Base-by-base conservation (phyloP, 257 asterid genomes). In the Solanum chmielewskii region DNA sequence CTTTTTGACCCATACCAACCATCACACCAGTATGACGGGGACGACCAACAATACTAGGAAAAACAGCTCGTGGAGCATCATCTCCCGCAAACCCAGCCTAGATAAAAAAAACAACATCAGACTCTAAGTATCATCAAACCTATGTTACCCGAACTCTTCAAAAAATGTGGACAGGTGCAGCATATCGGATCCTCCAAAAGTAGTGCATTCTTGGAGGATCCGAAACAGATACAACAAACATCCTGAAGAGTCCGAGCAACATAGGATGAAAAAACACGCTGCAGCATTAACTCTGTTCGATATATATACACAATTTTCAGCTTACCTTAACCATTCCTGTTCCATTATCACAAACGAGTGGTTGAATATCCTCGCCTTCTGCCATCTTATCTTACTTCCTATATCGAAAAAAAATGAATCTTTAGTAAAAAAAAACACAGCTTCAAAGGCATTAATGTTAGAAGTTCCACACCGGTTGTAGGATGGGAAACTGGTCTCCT, bases 71-170 rank as follows among this genome's bases (percentile, higher is more conserved):
- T 4, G 98, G 98, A 47, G 98, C 98, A 91, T 95, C 98, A 89
- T 95, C 98, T 87, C 98, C 98, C 66, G 98, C 98, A 91, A 95
- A 95, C 66, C 98, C 98, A 92, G 98, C 98, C 98, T 95, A 84
- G 21, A 27, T 80, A 80, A 29, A 4, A 47, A 8, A 73, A 73
- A 23, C 11, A 68, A 27, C 70, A 86, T 44, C 25, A 25, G 23
- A 37, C 29, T n/a, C 15, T 86, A 45, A 78, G 2, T 78, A 16
- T 78, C 42, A 45, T 45, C 84, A 78, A 78, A 78, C 37, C 80
- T 2, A 73, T 37, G 80, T 37, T 21, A 2, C 52, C 44, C 16
- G 11, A 11, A 21, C 74, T 74, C 52, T 20, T 23, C 82, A 74
- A 37, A 73, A 74, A 21, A 74, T 37, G 20, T 68, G 74, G 21